Evolutionary conservation across 495 filamentous ascomycete species (phyloP).

Genomic region (Penicillium longicatenatum): DNA sequence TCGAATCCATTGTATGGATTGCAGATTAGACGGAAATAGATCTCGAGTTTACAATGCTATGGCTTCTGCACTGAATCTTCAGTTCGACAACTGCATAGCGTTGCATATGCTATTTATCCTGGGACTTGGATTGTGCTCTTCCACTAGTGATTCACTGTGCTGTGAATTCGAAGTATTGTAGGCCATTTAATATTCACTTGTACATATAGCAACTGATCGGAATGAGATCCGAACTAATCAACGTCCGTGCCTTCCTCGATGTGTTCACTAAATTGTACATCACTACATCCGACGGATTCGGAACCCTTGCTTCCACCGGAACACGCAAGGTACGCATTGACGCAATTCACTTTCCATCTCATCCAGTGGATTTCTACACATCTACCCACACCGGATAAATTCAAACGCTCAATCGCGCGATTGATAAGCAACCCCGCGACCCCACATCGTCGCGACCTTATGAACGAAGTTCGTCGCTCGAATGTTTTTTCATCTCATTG

Average conservation of each 20-base stretch:
- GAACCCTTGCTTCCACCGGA: neutral
- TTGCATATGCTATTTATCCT: no score
- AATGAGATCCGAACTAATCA: no score
- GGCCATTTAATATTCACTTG: neutral
- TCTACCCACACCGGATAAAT: neutral
- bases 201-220: no score
- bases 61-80: neutral
- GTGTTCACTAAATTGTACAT: no score
- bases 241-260: no score
- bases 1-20: neutral
- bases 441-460: conserved; percentile 7
- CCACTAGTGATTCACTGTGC: no score
- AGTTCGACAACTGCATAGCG: neutral
- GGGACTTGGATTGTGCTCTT: neutral
- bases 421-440: conserved; percentile 30
- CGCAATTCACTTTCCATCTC: neutral
- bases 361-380: neutral
- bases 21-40: neutral
- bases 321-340: neutral
- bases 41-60: neutral
- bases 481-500: neutral
- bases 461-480: neutral
- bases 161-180: neutral
- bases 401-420: neutral
- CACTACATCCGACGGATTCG: neutral